Evolutionary conservation across 768 basidiomycete species (phyloP), one percentile per base, ranked within the genome.

Genomic region (Naganishia kalamii): DNA sequence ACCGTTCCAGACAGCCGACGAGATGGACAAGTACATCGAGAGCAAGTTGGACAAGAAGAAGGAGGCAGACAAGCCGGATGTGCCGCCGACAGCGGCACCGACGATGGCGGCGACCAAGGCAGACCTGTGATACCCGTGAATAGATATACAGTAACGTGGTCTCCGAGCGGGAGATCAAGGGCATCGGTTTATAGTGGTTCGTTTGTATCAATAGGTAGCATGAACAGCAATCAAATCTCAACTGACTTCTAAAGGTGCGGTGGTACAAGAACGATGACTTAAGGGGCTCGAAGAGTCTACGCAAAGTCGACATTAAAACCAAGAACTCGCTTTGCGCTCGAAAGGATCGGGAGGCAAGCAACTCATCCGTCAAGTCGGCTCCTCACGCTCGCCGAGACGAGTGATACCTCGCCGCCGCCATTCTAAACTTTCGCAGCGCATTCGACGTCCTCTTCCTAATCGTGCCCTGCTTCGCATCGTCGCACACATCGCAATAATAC

Each of bases 1-100:
- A 29, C 75, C 75, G 1, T 73, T 72, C 63, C 70, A 68, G 27
- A 67, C 62, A 4, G 62, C 60, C 11, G 92, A 94, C 75, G 91
- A 94, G 70, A 96, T 97, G 93, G 92, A 96, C 80, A 89, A 88
- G 75, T 94, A 92, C 88, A 83, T 94, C n/a, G 91, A 94, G 66
- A 69, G 68, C 40, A 74, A 77, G 70, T 69, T 78, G 27, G 71
- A 75, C 67, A 70, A 75, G 50, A 66, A 71, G 70, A 67, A 66
- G 41, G 62, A 68, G 12, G 57, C 60, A 49, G 43, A 7, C 15
- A 43, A 37, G n/a, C 27, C 29, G 19, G 29, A 44, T 17, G n/a
- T 27, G 7, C 54, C 33, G 21, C 35, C 37, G 8, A 27, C 54
- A 40, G 54, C 35, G 12, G 54, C 17, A 41, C 54, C 54, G 2